A percentile compares a stretch with the other conserved stretches of the same genome.
Evolutionary conservation across 768 basidiomycete genomes (phyloP).

Genomic region (Pisolithus sp.): DNA sequence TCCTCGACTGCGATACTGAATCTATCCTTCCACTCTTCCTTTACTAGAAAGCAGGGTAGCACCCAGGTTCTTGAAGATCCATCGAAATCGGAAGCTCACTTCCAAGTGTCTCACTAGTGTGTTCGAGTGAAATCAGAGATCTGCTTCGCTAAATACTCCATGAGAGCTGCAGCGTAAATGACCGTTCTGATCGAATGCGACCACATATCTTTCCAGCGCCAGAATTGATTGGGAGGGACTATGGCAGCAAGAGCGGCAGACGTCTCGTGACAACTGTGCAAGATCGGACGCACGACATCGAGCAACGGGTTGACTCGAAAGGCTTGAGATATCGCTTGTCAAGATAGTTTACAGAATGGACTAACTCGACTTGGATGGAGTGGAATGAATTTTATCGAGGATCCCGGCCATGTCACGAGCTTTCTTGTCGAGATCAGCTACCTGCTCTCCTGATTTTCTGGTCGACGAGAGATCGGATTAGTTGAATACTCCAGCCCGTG

Average conservation of each 20-base stretch:
- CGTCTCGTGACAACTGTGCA: constrained; percentile 49
- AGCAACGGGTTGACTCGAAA: constrained; percentile 56
- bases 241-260: constrained; percentile 47
- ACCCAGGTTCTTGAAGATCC: neutral
- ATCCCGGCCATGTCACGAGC: constrained; percentile 65
- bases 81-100: constrained; percentile 40
- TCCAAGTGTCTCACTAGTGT: constrained; percentile 52
- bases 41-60: constrained; percentile 38
- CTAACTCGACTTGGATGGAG: constrained; percentile 53
- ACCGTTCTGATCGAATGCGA: constrained; percentile 58
- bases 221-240: constrained; percentile 67
- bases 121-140: constrained; percentile 50
- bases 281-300: constrained; percentile 47
- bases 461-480: constrained; percentile 1
- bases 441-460: constrained; percentile 81
- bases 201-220: constrained; percentile 87
- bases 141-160: constrained; percentile 59
- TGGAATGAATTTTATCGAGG: constrained; percentile 77
- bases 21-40: constrained; percentile 62
- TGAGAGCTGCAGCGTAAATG: constrained; percentile 59
- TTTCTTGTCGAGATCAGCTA: constrained; percentile 69
- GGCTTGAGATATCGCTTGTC: constrained; percentile 5
- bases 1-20: constrained; percentile 65
- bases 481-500: neutral
- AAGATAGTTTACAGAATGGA: constrained; percentile 8